Base-by-base conservation (phyloP, 2,329 filamentous ascomycete genomes). In the Pseudocercospora fuligena region DNA sequence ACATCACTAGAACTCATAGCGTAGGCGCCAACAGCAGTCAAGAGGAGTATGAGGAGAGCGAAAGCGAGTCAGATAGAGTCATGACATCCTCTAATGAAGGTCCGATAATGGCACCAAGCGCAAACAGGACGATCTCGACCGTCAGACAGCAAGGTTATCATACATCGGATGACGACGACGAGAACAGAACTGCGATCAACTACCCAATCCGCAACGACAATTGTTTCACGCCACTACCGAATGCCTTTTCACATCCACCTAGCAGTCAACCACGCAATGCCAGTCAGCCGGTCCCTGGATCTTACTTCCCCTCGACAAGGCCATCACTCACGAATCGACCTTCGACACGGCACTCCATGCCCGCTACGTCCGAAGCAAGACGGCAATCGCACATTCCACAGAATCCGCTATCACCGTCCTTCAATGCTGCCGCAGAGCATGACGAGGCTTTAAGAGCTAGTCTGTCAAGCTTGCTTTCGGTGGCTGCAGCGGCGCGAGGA, bases 391-490 rank as follows among this genome's bases (percentile, higher is more conserved):
- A 88, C 74, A 81, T 82, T 46, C 86, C 86, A 9, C 88, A 86
- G 76, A 91, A 89, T 77, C 88, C 91, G 77, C 87, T 92, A 76
- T 90, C 90, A 0, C 90, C 92, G 1, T 87, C 88, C 3, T 88
- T 92, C 73, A 92, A 93, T 72, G 90, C 92, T 57, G 74, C 76
- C 11, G 73, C 73, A 9, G 93, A 98, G 73, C 94, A 98, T 73
- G 95, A 99, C 74, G 95, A 93, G 31, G 95, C 93, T 1, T 85
- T 99, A 11, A 90, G 95, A 36, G 93, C 95, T 21, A 97, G 93
- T 58, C 85, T 99, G n/a, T 97, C 93, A 0, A 98, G 95, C 0
- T 86, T 99, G 12, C 87, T 99, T 12, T 97, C 94, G n/a, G 97
- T 93, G 74, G 94, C 93, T 0, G 93, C 94, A 2, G 95, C 94